These are phyloP conservation scores for Pythium monospermum DNA, from an alignment of 352 stramenopile genomes.

Conservation along the genomic window DNA sequence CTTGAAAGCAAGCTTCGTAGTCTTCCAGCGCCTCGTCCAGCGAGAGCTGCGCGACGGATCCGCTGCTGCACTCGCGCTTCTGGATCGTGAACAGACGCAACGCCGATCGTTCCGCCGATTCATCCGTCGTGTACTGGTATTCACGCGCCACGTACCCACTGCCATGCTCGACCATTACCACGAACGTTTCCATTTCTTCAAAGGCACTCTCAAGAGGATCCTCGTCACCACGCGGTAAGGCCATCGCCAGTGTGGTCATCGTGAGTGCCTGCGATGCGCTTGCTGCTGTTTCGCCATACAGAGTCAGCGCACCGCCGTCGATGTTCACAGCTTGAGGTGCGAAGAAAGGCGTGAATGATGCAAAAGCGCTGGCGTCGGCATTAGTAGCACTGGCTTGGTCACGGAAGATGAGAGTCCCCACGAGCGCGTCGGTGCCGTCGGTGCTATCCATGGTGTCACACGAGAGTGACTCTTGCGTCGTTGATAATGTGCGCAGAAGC, in stretches of 20 bases:
- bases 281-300: slow-evolving; percentile 10
- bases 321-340: slow-evolving; percentile 7
- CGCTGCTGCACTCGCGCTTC: slow-evolving; percentile 14
- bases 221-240: neutral
- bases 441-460: too few relatives aligned
- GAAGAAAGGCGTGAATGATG: slow-evolving; percentile 5
- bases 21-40: slow-evolving; percentile 22
- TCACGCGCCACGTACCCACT: slow-evolving; percentile 15
- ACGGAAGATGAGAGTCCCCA: slow-evolving; percentile 17
- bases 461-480: neutral
- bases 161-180: slow-evolving; percentile 16
- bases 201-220: slow-evolving; percentile 2
- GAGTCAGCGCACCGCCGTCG: slow-evolving; percentile 11
- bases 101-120: neutral
- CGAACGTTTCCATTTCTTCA: too few relatives aligned
- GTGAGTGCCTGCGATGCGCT: slow-evolving; percentile 12
- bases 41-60: slow-evolving; percentile 13
- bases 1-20: slow-evolving; percentile 11
- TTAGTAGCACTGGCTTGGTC: slow-evolving; percentile 6
- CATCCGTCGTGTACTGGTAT: neutral
- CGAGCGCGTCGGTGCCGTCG: neutral
- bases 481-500: slow-evolving; percentile 4
- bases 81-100: slow-evolving; percentile 11
- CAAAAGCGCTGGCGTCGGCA: neutral
- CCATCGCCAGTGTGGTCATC: slow-evolving; percentile 12